Conservation (phyloP, 2,329 filamentous ascomycete species). For the Aureobasidium pullulans region DNA sequence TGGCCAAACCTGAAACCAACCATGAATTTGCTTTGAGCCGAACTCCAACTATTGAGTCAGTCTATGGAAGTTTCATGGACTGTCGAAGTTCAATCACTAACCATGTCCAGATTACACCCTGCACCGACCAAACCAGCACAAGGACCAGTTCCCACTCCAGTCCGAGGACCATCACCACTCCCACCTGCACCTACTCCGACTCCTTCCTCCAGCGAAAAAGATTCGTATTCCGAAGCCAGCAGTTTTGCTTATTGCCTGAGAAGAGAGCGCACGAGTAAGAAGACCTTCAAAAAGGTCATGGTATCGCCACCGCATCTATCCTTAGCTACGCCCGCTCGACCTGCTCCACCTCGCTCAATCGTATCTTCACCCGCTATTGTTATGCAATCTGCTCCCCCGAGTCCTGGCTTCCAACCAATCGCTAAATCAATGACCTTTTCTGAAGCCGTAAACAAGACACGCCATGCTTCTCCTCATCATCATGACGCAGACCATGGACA, state of each 20-base stretch:
- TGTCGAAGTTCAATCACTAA: not conserved
- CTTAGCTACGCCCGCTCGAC: not conserved
- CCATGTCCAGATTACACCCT: constrained; percentile 1
- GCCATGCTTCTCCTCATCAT: not conserved
- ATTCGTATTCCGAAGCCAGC: constrained; percentile 6
- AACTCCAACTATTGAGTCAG: constrained; percentile 2
- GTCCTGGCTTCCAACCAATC: not conserved
- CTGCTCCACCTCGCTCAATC: not conserved
- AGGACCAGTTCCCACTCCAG: too few species aligned
- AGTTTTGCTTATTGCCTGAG: constrained; percentile 1
- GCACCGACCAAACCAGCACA: not conserved
- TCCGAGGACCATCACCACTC: not conserved
- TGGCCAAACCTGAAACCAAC: not conserved
- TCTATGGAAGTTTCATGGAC: not conserved
- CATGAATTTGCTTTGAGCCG: not conserved
- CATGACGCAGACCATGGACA: not conserved
- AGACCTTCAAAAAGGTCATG: constrained; percentile 7
- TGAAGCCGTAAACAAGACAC: not conserved
- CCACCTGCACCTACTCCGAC: not conserved
- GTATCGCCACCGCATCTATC: constrained; percentile 3
- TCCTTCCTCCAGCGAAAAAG: not conserved
- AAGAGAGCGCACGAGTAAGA: not conserved
- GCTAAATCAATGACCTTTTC: constrained; percentile 7
- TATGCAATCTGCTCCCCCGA: constrained; percentile 7
- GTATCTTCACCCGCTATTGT: constrained; percentile 7